Conservation (phyloP, 768 basidiomycete genomes). For the Pleurotus tuoliensis region DNA sequence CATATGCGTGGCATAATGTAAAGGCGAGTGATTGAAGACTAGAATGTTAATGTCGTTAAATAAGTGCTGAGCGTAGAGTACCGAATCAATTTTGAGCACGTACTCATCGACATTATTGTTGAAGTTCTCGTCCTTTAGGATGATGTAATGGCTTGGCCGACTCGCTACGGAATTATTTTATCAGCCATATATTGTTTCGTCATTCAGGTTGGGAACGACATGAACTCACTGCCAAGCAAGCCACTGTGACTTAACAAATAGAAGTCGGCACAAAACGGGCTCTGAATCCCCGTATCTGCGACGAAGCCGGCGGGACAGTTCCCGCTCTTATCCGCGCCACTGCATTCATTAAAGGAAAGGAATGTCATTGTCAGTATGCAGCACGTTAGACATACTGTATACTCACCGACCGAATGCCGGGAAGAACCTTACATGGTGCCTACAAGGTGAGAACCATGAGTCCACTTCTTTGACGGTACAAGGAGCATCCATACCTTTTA, state of each 20-base stretch:
- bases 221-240: slow-evolving; percentile 57
- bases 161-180: slow-evolving; percentile 7
- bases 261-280: slow-evolving; percentile 74
- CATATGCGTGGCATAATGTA: slow-evolving; percentile 76
- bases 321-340: slow-evolving; percentile 59
- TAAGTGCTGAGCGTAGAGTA: background rate
- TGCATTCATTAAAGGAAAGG: background rate
- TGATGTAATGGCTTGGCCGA: slow-evolving; percentile 13
- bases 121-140: slow-evolving; percentile 11
- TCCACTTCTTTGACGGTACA: background rate
- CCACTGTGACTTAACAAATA: slow-evolving; percentile 78
- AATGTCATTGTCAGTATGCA: background rate
- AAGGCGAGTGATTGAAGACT: slow-evolving; percentile 68
- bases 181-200: background rate
- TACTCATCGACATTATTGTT: slow-evolving; percentile 61
- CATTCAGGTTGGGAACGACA: too few species aligned
- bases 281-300: slow-evolving; percentile 64
- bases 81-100: slow-evolving; percentile 11
- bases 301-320: slow-evolving; percentile 80
- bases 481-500: slow-evolving; percentile 31
- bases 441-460: slow-evolving; percentile 12
- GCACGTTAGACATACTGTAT: background rate
- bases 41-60: slow-evolving; percentile 36
- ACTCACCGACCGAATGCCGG: slow-evolving; percentile 17
- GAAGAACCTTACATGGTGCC: slow-evolving; percentile 55